Percentiles rank a stretch among this genome's conserved stretches.
Evolutionary conservation across 345 rosid species (phyloP).

Genomic region (Tarenaya hassleriana): DNA sequence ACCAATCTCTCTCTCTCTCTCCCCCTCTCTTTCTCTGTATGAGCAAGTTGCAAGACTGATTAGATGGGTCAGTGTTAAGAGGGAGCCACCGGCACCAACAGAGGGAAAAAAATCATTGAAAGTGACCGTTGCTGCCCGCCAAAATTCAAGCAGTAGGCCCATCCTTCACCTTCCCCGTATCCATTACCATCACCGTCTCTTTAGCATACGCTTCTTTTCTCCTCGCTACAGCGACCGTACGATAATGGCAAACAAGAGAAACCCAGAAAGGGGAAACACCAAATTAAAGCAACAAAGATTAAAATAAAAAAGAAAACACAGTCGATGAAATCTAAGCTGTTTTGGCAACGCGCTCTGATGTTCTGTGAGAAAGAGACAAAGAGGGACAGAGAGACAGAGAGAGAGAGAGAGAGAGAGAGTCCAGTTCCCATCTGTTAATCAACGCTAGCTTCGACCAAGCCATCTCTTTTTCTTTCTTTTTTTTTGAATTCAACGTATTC

Average conservation of each 20-base stretch:
- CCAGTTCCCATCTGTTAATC: constrained; percentile 3
- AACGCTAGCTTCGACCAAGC: not conserved
- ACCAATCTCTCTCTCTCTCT: constrained; percentile 28
- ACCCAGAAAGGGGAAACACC: not conserved
- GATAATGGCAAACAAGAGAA: constrained; percentile 12
- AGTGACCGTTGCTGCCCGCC: constrained; percentile 73
- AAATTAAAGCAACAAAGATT: not conserved
- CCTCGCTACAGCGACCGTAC: constrained; percentile 12
- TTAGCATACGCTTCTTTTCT: constrained; percentile 12
- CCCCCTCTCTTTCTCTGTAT: constrained; percentile 14
- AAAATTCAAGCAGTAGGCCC: constrained; percentile 73
- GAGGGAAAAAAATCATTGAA: constrained; percentile 51
- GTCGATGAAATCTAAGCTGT: constrained; percentile 35
- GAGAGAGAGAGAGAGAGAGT: constrained; percentile 8
- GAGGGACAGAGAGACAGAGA: constrained; percentile 18
- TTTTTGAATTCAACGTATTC: constrained; percentile 14
- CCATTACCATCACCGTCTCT: constrained; percentile 23
- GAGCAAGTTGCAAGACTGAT: constrained; percentile 36
- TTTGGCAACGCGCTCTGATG: constrained; percentile 18
- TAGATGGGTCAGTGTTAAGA: constrained; percentile 51
- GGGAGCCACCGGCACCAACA: constrained; percentile 41
- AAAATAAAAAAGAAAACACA: constrained; percentile 6
- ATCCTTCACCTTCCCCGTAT: constrained; percentile 47
- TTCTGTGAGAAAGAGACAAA: constrained; percentile 25
- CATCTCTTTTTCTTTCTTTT: constrained; percentile 7